A percentile compares a stretch with the other conserved stretches of the same genome.
phyloP scores from a whole-genome alignment of 768 basidiomycete species.

The Podaxis sp. region DNA sequence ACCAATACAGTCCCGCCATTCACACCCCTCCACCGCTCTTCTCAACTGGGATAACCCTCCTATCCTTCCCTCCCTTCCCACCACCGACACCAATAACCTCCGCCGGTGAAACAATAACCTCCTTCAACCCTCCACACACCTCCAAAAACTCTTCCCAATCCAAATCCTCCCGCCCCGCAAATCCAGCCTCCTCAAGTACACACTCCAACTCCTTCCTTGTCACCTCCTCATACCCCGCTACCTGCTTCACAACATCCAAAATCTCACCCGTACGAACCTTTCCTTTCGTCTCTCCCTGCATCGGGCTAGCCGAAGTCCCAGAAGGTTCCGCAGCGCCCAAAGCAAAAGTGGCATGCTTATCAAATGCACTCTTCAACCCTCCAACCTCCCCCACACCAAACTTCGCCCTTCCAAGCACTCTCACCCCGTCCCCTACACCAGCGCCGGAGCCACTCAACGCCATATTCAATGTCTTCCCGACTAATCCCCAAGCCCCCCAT shows the following conservation, averaged over 20 bases:
- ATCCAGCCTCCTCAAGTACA: conserved; percentile 75
- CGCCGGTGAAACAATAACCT: conserved; percentile 48
- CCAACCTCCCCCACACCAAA: conserved; percentile 46
- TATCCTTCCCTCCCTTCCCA: conserved; percentile 27
- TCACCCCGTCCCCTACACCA: conserved; percentile 14
- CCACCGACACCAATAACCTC: conserved; percentile 1
- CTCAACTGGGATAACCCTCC: conserved; percentile 48
- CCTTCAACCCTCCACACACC: conserved; percentile 76
- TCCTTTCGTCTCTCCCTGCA: not conserved
- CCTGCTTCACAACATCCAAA: conserved; percentile 40
- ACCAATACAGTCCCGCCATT: not conserved
- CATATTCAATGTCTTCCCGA: conserved; percentile 28
- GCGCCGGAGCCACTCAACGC: not conserved
- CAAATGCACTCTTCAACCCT: conserved; percentile 38
- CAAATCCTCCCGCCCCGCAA: conserved; percentile 51
- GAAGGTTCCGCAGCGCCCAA: conserved; percentile 26
- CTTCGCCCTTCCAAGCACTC: conserved; percentile 35
- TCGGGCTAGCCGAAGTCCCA: not conserved
- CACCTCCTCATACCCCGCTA: conserved; percentile 59
- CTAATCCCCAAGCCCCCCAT: conserved; percentile 3
- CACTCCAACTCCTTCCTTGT: conserved; percentile 65
- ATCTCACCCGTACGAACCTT: conserved; percentile 38
- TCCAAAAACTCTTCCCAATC: conserved; percentile 88
- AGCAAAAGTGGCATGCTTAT: conserved; percentile 24
- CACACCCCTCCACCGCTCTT: conserved; percentile 56